Evolutionary conservation across 371 early-diverging fungal species (phyloP), one percentile per base, ranked within the genome.

Genomic region (Circinella minor): DNA sequence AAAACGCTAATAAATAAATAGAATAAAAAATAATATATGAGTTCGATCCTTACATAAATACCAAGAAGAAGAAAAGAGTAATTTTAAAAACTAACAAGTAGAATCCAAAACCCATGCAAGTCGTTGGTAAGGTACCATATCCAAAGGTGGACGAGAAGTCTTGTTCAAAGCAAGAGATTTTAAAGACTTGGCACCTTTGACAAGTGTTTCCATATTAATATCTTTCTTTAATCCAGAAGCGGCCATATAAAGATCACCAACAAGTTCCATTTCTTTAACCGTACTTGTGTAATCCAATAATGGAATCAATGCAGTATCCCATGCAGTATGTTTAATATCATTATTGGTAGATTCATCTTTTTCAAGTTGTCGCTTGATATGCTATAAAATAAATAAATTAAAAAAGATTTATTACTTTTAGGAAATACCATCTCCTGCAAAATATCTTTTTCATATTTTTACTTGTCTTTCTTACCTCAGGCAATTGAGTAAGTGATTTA

Each of bases 101-200:
- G 73, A 74, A 62, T 90, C 89, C 63, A 90, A 80, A 39, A 83
- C 74, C 92, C 92, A 91, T n/a, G 86, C 73, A 55, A 90, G 54
- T 17, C 90, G 87, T 66, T 91, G 90, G 63, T 91, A 85, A 46
- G 91, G 87, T 17, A 88, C 86, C 70, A 92, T 75, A 76, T 91
- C 89, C 36, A 84, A 66, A 11, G 93, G 89, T 39, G 87, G 78
- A 27, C 92, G 88, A 4, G 89, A 87, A 0, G 90, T 83, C 1
- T 81, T 74, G 51, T 81, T 72, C n/a, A 91, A 65, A 9, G 78
- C 77, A 65, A 84, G 63, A 10, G 49, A 20, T 47, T 49, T 55
- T 15, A 64, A 68, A 17, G 36, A 13, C 51, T 61, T 46, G 9
- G 39, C 27, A 9, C 39, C 55, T 48, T 63, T 47, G 36, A 64